Conservation (phyloP, 1,284 basidiomycete species). For the Puccinia coronata region DNA sequence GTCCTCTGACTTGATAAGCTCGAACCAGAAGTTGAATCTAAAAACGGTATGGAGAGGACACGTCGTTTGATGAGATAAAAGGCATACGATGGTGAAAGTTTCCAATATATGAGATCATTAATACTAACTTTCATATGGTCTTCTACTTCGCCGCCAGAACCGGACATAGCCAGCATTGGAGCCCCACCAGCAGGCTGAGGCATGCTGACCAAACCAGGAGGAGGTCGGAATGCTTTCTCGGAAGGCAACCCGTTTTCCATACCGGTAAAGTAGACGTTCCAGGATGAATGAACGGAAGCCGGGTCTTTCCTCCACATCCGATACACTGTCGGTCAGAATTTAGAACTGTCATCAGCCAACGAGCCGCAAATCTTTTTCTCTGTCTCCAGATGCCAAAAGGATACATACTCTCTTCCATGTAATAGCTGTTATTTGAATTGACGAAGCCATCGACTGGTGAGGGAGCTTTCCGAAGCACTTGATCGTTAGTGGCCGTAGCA, state of each 20-base stretch:
- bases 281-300: constrained; percentile 86
- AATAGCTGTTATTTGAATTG: constrained; percentile 50
- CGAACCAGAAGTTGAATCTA: constrained; percentile 94
- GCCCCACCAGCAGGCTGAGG: constrained; percentile 69
- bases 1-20: constrained; percentile 97
- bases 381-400: no score
- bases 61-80: background rate
- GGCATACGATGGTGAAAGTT: background rate
- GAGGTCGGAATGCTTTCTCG: constrained; percentile 78
- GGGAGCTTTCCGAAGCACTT: constrained; percentile 45
- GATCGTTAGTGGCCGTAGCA: constrained; percentile 37
- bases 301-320: constrained; percentile 65
- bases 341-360: no score
- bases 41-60: constrained; percentile 15
- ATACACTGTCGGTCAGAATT: constrained; percentile 51
- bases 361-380: no score
- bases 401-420: constrained; percentile 48
- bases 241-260: constrained; percentile 85
- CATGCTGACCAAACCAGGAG: constrained; percentile 67
- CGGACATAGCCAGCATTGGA: constrained; percentile 71
- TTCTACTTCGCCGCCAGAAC: constrained; percentile 69
- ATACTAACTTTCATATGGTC: constrained; percentile 84
- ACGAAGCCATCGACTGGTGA: constrained; percentile 47
- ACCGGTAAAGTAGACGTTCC: constrained; percentile 92
- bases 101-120: background rate